Base-by-base conservation (phyloP, 75 land plant genomes). In the Selaginella tamariscina region DNA sequence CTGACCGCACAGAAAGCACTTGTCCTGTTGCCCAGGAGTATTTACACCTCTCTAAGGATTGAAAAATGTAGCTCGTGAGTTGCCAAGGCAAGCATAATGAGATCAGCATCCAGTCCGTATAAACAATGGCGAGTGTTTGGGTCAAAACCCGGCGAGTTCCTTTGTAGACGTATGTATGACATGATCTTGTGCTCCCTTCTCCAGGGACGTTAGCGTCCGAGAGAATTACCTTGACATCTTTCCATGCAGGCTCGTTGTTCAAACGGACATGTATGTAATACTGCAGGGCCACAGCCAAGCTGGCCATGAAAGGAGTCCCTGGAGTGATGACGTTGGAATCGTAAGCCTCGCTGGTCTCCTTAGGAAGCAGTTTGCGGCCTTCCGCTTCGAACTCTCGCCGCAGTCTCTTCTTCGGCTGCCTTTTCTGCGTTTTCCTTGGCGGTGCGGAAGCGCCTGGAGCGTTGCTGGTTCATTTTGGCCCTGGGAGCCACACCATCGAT, bases 321-420 rank as follows among this genome's bases (percentile, higher is more conserved):
- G 97, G 97, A 62, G 97, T 92, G 30, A 92, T 92, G 32, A 89
- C 90, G 84, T 92, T 92, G 32, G 95, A 84, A 60, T 92, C 97
- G 66, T 56, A 75, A 66, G 88, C 79, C 74, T 89, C 97, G 2
- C 83, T 72, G 55, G 78, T 86, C 75, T 82, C 77, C 69, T 71
- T 83, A 44, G 76, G 66, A 32, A 75, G 27, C 33, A 92, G 64
- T 33, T 33, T 56, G 63, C 32, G 70, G 27, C 81, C 81, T 70
- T 82, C 85, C 0, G 56, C 72, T 67, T 82, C 95, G 79, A 86
- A 86, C 73, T 92, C 90, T 65, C 73, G 77, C 66, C 86, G 85
- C 73, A 86, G 64, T 84, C 68, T 86, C 90, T 55, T 86, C 87
- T 69, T 89, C 90, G 31, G 86, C 87, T 65, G 68, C 84, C 97